Percentiles rank a stretch among this genome's conserved stretches.
Conservation (phyloP, 345 rosid genomes). For the Jatropha curcas region DNA sequence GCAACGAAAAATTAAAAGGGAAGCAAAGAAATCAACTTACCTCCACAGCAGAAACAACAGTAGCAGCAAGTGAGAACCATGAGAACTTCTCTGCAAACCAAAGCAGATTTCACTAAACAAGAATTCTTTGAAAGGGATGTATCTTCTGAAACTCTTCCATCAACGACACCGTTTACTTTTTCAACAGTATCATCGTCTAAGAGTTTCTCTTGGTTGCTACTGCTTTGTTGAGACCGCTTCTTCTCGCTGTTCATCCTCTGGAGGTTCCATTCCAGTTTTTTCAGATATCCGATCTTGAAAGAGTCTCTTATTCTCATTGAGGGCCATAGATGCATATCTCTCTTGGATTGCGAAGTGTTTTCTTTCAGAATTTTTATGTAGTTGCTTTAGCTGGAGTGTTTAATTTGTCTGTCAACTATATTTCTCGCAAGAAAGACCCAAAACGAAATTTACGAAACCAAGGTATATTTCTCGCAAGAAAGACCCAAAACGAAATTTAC, state of each 20-base stretch:
- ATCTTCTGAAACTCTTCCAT: constrained; percentile 5
- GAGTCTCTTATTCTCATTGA: constrained; percentile 60
- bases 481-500: too few species aligned
- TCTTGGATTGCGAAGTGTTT: background rate
- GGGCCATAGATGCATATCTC: constrained; percentile 69
- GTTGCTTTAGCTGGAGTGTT: too few species aligned
- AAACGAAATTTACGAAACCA: too few species aligned
- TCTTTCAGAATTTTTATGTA: background rate
- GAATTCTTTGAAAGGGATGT: background rate
- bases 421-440: too few species aligned
- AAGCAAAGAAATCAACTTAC: constrained; percentile 20
- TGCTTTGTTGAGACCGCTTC: constrained; percentile 26
- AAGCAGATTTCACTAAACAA: constrained; percentile 13
- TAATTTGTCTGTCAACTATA: too few species aligned
- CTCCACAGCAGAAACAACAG: constrained; percentile 65
- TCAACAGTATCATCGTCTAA: constrained; percentile 16
- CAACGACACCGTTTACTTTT: constrained; percentile 6
- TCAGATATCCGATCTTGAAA: constrained; percentile 48
- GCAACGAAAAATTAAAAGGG: background rate
- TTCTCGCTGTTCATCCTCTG: constrained; percentile 50
- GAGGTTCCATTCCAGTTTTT: constrained; percentile 58
- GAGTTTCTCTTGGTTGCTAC: constrained; percentile 35
- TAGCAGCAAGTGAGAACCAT: constrained; percentile 50
- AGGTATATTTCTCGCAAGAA: too few species aligned
- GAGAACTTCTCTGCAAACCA: constrained; percentile 35